Evolutionary conservation across 140 eudicot species (phyloP).

Genomic region (Ambrosia hybrid): DNA sequence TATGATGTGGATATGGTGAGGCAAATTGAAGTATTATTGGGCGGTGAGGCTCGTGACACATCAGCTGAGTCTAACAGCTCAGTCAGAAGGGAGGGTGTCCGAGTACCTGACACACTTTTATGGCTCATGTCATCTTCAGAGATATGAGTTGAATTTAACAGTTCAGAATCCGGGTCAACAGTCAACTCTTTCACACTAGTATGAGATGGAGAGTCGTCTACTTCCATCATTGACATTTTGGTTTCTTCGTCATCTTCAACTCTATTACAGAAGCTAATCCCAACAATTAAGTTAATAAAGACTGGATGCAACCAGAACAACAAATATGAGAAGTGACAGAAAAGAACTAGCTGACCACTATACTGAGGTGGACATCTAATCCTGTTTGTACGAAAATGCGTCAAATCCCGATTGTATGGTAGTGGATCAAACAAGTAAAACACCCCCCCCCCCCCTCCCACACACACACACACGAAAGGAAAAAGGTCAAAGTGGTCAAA

Average conservation of each 20-base stretch:
- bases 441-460: too few species aligned
- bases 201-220: conserved; percentile 31
- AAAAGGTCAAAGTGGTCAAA: not conserved
- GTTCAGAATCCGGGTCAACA: conserved; percentile 27
- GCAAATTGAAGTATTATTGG: conserved; percentile 43
- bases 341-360: not conserved
- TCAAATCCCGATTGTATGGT: not conserved
- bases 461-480: not conserved
- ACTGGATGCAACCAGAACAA: conserved; percentile 1
- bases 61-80: conserved; percentile 54
- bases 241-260: conserved; percentile 38
- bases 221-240: conserved; percentile 20
- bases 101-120: conserved; percentile 49
- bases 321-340: not conserved
- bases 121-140: conserved; percentile 43
- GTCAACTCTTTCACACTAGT: conserved; percentile 28
- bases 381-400: not conserved
- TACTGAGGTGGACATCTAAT: not conserved
- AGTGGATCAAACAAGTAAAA: not conserved
- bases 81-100: conserved; percentile 51
- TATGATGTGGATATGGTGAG: conserved; percentile 26
- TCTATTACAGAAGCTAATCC: conserved; percentile 35
- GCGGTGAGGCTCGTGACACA: conserved; percentile 50
- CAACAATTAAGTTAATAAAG: conserved; percentile 15
- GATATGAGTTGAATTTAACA: conserved; percentile 32